Base-by-base conservation (phyloP, 2,329 filamentous ascomycete species). In the Delphinella strobiligena region DNA sequence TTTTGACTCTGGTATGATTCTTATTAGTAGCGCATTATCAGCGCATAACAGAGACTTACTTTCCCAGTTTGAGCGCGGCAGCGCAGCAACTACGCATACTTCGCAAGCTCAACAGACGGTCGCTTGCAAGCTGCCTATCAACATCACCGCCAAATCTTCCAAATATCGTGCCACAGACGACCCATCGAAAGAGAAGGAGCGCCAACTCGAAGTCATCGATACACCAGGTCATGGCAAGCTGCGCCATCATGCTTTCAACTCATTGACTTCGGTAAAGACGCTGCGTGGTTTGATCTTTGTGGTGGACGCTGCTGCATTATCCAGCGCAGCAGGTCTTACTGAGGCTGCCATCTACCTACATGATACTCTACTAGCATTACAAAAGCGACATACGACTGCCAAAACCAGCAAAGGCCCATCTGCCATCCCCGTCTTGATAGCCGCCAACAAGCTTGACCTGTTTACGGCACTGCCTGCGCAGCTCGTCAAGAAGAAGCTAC, bases 171-270 rank as follows among this genome's bases (percentile, higher is more conserved):
- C 76, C 32, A 61, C 67, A 18, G 75, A 80, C 53, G 80, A 84
- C 55, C 71, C 74, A 17, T 70, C 75, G 8, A 62, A 63, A 36
- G 61, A 66, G 45, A 50, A 60, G 3, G 77, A 81, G 55, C 78
- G 74, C 48, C 81, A 78, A 56, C 84, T 91, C 58, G 66, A 82
- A 31, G 66, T 96, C 24, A 66, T 84, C 54, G 91, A 98, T 64
- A 96, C 89, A 1, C 91, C 91, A 0, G 91, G 91, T 30, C 91
- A 98, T 65, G 87, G 86, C 52, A 98, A 98, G 64, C 76, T 98
- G 43, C 84, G 91, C 45, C 73, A 77, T 51, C 68, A 76, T 48
- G 78, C 82, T 3, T 67, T 82, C 43, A 61, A 67, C 31, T 54
- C 66, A 11, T 63, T 77, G 43, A 59, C 61, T 37, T 54, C 67